These are phyloP conservation scores for Leccinum fibrillosum DNA, from an alignment of 768 basidiomycete genomes.

Conservation along the genomic window DNA sequence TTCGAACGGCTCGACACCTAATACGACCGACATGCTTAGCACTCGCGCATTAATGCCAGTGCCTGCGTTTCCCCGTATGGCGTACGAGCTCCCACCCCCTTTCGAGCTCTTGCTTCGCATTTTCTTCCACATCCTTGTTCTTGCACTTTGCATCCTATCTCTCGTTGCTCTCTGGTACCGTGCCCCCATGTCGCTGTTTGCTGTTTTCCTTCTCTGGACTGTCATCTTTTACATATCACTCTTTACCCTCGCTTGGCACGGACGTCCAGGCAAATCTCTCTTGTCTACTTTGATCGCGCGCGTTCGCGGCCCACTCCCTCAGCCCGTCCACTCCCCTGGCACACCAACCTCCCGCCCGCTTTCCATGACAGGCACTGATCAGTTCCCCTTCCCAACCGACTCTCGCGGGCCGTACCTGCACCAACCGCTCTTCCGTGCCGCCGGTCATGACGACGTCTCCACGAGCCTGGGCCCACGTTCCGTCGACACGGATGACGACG, in stretches of 20 bases:
- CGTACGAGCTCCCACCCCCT: slow-evolving; percentile 34
- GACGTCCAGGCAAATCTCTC: slow-evolving; percentile 54
- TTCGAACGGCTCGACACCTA: slow-evolving; percentile 45
- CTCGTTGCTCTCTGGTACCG: slow-evolving; percentile 58
- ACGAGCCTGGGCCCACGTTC: slow-evolving; percentile 42
- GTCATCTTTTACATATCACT: slow-evolving; percentile 55
- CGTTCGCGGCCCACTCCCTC: slow-evolving; percentile 35
- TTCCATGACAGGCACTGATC: slow-evolving; percentile 38
- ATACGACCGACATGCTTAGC: slow-evolving; percentile 48
- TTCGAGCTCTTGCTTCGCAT: slow-evolving; percentile 44
- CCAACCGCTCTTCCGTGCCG: slow-evolving; percentile 56
- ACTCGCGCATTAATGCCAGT: slow-evolving; percentile 36
- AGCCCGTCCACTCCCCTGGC: slow-evolving; percentile 32
- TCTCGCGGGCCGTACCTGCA: slow-evolving; percentile 62
- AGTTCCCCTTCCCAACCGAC: slow-evolving; percentile 45
- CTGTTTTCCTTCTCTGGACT: slow-evolving; percentile 62
- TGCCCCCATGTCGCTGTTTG: slow-evolving; percentile 55
- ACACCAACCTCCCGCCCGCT: slow-evolving; percentile 39
- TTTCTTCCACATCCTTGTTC: slow-evolving; percentile 53
- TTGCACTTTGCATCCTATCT: slow-evolving; percentile 56
- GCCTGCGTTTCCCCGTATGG: slow-evolving; percentile 20
- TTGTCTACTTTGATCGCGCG: slow-evolving; percentile 48
- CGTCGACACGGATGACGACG: slow-evolving; percentile 55
- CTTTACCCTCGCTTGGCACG: slow-evolving; percentile 53
- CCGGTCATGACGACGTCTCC: slow-evolving; percentile 42